Evolutionary conservation across 192 early-diverging fungal species (phyloP), one percentile per base, ranked within the genome.

Genomic region (Linnemannia hyalina): DNA sequence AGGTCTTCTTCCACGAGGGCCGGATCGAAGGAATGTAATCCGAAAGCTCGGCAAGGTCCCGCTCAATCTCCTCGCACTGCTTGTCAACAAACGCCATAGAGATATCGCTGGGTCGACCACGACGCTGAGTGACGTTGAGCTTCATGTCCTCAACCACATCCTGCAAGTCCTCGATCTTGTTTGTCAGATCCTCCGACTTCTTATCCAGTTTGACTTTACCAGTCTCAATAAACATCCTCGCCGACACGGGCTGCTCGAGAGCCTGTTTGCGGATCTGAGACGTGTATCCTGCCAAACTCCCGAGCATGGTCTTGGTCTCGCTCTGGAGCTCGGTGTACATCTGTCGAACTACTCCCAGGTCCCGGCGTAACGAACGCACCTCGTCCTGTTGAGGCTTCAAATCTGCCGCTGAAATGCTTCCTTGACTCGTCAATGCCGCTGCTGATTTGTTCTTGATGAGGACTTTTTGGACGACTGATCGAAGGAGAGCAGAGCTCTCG

Each of bases 1-100:
- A 96, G 1, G 91, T 94, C 83, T 92, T 93, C 76, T 95, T 95
- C 95, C 95, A 96, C 22, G 89, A 88, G 10, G 93, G 88, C 40
- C 93, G 91, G 23, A 93, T 90, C 3, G 91, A 89, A 63, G 85
- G 81, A 52, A 96, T 94, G 63, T 92, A 92, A 32, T 82, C 63
- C 18, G 92, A 79, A 22, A 95, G 90, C 23, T 88, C 87, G 9
- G 84, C 68, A 32, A 92, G 89, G 20, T 92, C 93, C 4, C 77
- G 29, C 5, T 57, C 87, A n/a, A 95, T 76, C 32, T 81, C 88
- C 22, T 79, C 80, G 22, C 91, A 89, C 68, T 95, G 92, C 5
- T 87, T 65, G 11, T 76, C 78, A 52, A 92, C 90, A 72, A 90
- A 91, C 0, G 81, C 70, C 87, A 95, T 90, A 76, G 91, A 79